Percentiles rank a stretch among this genome's conserved stretches.
phyloP scores from a whole-genome alignment of 176 grass and related monocot species.

The Aegilops bicornis region DNA sequence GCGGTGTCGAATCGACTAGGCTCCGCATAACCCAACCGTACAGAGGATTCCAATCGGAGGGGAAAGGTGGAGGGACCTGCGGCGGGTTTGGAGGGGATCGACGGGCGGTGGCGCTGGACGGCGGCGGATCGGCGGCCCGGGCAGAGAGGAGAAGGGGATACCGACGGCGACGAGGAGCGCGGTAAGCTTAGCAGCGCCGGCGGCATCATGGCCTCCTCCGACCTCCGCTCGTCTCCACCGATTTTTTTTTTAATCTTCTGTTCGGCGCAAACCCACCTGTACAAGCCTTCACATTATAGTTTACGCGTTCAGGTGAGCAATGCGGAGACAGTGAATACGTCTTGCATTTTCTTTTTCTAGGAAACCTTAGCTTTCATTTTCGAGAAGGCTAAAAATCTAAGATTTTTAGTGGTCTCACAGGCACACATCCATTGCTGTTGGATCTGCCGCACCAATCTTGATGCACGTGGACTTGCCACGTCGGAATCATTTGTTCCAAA shows the following conservation, averaged over 20 bases:
- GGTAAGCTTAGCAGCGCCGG: slow-evolving; percentile 29
- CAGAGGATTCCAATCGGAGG: not conserved
- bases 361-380: too few relatives aligned
- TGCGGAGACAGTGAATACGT: fast-evolving
- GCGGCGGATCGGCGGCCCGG: not conserved
- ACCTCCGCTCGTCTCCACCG: slow-evolving; percentile 10
- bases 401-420: too few relatives aligned
- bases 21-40: not conserved
- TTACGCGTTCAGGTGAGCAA: not conserved
- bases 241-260: slow-evolving; percentile 32
- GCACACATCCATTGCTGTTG: too few relatives aligned
- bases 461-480: too few relatives aligned
- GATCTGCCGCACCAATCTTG: too few relatives aligned
- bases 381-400: too few relatives aligned
- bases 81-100: slow-evolving; percentile 17
- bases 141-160: slow-evolving; percentile 10
- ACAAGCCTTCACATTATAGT: not conserved
- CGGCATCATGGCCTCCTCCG: slow-evolving; percentile 25
- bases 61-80: slow-evolving; percentile 8
- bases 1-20: not conserved
- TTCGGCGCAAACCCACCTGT: not conserved
- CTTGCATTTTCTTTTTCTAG: not conserved
- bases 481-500: too few relatives aligned
- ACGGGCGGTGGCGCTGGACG: not conserved
- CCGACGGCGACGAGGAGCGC: slow-evolving; percentile 22